These are phyloP conservation scores for Backusella circina DNA, from an alignment of 192 early-diverging fungal genomes.

Conservation along the genomic window DNA sequence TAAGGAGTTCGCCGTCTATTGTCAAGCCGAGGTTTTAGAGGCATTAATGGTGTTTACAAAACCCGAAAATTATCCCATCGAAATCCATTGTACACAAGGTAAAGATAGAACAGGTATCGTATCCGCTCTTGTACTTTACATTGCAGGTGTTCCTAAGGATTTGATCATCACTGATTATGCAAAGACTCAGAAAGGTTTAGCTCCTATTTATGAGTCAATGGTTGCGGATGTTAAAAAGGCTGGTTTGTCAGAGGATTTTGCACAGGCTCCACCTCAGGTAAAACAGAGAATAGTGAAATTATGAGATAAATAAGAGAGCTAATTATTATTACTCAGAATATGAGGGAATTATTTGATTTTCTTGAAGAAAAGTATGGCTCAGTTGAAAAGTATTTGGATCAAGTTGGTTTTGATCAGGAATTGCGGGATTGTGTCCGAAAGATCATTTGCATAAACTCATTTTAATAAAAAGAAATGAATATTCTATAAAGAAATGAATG, in stretches of 20 bases:
- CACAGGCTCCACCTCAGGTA: constrained; percentile 47
- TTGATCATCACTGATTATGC: constrained; percentile 58
- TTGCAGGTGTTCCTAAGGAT: constrained; percentile 50
- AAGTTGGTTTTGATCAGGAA: constrained; percentile 16
- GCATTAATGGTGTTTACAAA: constrained; percentile 52
- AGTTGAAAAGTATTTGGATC: constrained; percentile 11
- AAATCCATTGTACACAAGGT: constrained; percentile 66
- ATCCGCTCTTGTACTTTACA: constrained; percentile 48
- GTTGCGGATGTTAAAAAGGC: constrained; percentile 49
- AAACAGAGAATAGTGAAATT: constrained; percentile 8
- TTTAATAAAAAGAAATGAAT: not conserved
- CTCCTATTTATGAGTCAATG: constrained; percentile 43
- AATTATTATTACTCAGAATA: constrained; percentile 10
- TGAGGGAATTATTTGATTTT: constrained; percentile 19
- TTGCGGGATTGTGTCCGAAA: constrained; percentile 20
- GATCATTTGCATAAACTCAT: constrained; percentile 16
- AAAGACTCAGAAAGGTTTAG: constrained; percentile 43
- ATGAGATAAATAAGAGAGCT: not conserved
- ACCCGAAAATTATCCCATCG: constrained; percentile 52
- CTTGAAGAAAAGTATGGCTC: constrained; percentile 22
- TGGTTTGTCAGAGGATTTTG: constrained; percentile 51
- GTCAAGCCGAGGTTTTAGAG: constrained; percentile 36
- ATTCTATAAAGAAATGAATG: not conserved
- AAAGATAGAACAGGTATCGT: constrained; percentile 69
- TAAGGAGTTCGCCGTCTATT: constrained; percentile 33